Conservation (phyloP, 306 rosid species). For the Acacia confusa region DNA sequence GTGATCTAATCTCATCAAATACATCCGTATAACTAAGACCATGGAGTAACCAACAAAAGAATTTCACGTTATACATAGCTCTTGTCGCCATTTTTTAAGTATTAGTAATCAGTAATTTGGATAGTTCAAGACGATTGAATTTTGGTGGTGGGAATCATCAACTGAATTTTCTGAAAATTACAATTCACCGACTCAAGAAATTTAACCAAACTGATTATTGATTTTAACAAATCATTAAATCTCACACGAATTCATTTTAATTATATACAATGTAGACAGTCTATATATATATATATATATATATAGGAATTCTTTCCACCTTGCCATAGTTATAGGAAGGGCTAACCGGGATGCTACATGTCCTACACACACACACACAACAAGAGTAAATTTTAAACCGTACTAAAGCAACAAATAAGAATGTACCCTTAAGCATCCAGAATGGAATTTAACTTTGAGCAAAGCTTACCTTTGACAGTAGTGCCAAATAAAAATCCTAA, state of each 20-base stretch:
- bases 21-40: too few species aligned
- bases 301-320: not conserved
- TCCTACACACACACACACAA: too few species aligned
- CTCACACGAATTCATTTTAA: not conserved
- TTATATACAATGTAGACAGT: not conserved
- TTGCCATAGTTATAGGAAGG: not conserved
- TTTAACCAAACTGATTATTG: too few species aligned
- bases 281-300: too few species aligned
- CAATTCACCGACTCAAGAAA: not conserved
- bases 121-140: not conserved
- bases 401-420: not conserved
- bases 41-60: not conserved
- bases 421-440: not conserved
- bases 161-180: slow-evolving; percentile 18
- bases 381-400: not conserved
- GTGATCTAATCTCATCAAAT: too few species aligned
- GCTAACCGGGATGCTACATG: not conserved
- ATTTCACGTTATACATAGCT: not conserved
- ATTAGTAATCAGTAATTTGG: not conserved
- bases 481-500: not conserved
- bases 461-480: not conserved
- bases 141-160: not conserved
- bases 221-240: not conserved
- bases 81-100: not conserved
- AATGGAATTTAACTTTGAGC: not conserved